phyloP scores from a whole-genome alignment of 2,329 filamentous ascomycete genomes.

The Aspergillus floridensis region DNA sequence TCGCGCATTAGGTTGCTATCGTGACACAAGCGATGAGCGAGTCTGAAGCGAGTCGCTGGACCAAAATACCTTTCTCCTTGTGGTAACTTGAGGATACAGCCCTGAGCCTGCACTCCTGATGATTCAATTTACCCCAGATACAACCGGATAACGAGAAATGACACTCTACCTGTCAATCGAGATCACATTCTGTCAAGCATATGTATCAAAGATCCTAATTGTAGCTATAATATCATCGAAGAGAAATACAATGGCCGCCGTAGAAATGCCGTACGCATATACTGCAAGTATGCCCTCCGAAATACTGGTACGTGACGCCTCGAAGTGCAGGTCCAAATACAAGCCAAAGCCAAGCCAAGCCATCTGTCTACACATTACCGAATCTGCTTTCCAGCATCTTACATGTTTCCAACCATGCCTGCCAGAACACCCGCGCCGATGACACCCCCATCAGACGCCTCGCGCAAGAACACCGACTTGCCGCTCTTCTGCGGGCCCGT shows the following conservation, averaged over 20 bases:
- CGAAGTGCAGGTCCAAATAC: background rate
- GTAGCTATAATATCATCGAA: background rate
- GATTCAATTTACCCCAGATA: background rate
- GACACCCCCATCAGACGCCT: conserved; percentile 55
- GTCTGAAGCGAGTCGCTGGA: no score
- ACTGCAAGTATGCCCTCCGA: background rate
- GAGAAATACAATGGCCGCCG: background rate
- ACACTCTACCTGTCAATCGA: background rate
- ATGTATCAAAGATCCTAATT: background rate
- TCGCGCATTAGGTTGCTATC: background rate
- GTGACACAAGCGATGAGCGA: no score
- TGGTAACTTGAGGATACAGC: no score
- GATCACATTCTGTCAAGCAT: conserved; percentile 1
- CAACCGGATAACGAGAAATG: background rate
- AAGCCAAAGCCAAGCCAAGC: background rate
- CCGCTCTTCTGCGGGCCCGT: conserved; percentile 45
- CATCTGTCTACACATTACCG: background rate
- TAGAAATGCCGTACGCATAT: background rate
- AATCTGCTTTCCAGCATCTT: background rate
- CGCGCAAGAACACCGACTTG: conserved; percentile 52
- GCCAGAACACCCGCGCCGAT: conserved; percentile 56
- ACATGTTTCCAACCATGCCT: conserved; percentile 42
- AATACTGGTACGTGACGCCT: background rate
- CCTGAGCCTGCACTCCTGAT: no score
- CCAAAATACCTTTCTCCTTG: no score